These are phyloP conservation scores for Triticum timopheevii DNA, from an alignment of 176 grass and related monocot species.

Conservation along the genomic window DNA sequence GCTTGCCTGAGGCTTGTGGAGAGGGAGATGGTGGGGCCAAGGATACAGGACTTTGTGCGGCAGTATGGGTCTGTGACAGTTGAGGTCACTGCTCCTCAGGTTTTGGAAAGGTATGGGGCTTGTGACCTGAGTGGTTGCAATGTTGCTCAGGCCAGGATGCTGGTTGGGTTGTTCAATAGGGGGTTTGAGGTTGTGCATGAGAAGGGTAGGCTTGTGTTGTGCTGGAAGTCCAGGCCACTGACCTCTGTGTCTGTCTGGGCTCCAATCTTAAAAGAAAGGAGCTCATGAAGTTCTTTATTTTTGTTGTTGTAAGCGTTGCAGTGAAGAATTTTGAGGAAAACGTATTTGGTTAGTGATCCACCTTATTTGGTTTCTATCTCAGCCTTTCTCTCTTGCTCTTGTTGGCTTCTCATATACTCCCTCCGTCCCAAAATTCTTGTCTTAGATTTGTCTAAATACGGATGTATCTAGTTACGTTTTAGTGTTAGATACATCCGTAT, in stretches of 20 bases:
- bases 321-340: not conserved
- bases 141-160: conserved; percentile 53
- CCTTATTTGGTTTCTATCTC: not conserved
- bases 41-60: conserved; percentile 51
- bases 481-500: too few relatives aligned
- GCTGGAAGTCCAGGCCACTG: conserved; percentile 60
- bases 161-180: conserved; percentile 48
- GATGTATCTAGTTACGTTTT: too few relatives aligned
- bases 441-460: too few relatives aligned
- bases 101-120: conserved; percentile 28
- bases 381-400: not conserved
- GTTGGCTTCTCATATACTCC: not conserved
- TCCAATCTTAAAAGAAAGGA: conserved; percentile 9
- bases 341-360: not conserved
- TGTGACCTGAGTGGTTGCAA: conserved; percentile 43
- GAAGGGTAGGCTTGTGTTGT: conserved; percentile 49
- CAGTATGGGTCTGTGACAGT: conserved; percentile 15
- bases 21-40: conserved; percentile 55
- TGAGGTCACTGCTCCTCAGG: not conserved
- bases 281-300: conserved; percentile 6
- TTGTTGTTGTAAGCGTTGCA: conserved; percentile 13
- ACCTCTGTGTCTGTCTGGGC: conserved; percentile 48
- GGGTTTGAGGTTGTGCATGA: conserved; percentile 35
- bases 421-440: too few relatives aligned
- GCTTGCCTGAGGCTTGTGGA: conserved; percentile 40